Conservation (phyloP, 352 stramenopile genomes). For the Globisporangium abappressorium region DNA sequence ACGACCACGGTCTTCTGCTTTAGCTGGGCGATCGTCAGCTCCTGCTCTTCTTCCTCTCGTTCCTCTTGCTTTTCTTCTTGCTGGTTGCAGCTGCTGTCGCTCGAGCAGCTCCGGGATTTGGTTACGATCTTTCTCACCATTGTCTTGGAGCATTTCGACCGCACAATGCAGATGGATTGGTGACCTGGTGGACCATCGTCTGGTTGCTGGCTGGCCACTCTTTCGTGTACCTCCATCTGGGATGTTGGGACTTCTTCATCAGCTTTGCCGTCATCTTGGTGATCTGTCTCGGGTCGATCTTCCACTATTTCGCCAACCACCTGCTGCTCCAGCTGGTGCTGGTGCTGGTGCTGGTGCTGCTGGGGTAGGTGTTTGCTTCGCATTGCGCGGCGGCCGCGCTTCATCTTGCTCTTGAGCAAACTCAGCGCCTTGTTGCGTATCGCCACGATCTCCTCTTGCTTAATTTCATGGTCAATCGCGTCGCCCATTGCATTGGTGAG, state of each 20-base stretch:
- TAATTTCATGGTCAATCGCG: not conserved
- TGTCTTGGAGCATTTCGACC: not conserved
- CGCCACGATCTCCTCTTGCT: conserved; percentile 7
- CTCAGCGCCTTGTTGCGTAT: conserved; percentile 20
- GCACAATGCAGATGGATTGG: not conserved
- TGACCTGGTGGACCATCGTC: not conserved
- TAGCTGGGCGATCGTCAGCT: conserved; percentile 11
- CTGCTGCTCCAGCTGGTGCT: not conserved
- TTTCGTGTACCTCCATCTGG: not conserved
- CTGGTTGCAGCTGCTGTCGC: not conserved
- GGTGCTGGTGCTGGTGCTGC: not conserved
- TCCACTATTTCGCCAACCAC: not conserved
- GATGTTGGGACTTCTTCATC: not conserved
- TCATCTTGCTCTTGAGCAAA: conserved; percentile 22
- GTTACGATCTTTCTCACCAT: not conserved
- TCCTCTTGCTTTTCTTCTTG: not conserved
- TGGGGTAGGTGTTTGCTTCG: not conserved
- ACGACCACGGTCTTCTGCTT: conserved; percentile 5
- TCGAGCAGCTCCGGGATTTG: not conserved
- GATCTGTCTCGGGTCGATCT: not conserved
- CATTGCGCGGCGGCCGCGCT: not conserved
- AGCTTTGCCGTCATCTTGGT: not conserved
- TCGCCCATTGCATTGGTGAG: not conserved
- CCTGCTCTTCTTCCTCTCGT: not conserved
- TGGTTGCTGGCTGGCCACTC: not conserved